Evolutionary conservation across 129 eudicot genomes (phyloP), one percentile per base, ranked within the genome.

Genomic region (Logfia minima): DNA sequence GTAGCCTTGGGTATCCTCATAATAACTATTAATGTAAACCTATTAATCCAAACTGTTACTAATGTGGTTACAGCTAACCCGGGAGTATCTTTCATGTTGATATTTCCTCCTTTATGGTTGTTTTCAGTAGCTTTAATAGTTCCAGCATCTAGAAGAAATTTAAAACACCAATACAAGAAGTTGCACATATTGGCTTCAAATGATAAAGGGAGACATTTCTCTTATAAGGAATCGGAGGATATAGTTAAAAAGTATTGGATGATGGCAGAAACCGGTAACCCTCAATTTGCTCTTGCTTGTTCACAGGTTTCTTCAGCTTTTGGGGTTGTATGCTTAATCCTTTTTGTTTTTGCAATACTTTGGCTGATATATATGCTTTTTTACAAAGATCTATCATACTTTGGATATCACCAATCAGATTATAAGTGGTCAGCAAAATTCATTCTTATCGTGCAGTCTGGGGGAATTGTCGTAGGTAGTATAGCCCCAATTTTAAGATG

Each of bases 201-300:
- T 60, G 3, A 8, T 21, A 35, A 14, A 59, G 19, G 23, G 17
- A 19, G 23, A 34, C 14, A 37, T 19, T 74, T 59, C 34, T 74
- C 69, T 1, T 35, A 6, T 24, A 23, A 41, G 17, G 58, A 74
- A 35, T 19, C 37, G 2, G 28, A 10, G 29, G 35, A 45, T 48
- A 16, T 16, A 8, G 29, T 83, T 8, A 60, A 24, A 26, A 67
- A 83, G 26, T 24, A 24, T 24, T 24, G 26, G 26, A 24, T 24
- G 26, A 24, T 24, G 26, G 26, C 26, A 24, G 26, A 24, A 24
- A 24, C 76, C 1, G 83, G 86, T 5, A 77, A 34, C 28, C 86
- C 82, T 11, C 82, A 77, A 67, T 77, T 77, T 66, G 65, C 53
- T 61, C 53, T 79, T 68, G 80, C 73, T 1, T 76, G 79, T 67